Percentiles rank a stretch among this genome's conserved stretches.
These are phyloP conservation scores for Cucumis hystrix DNA, from an alignment of 306 rosid genomes.

Conservation along the genomic window DNA sequence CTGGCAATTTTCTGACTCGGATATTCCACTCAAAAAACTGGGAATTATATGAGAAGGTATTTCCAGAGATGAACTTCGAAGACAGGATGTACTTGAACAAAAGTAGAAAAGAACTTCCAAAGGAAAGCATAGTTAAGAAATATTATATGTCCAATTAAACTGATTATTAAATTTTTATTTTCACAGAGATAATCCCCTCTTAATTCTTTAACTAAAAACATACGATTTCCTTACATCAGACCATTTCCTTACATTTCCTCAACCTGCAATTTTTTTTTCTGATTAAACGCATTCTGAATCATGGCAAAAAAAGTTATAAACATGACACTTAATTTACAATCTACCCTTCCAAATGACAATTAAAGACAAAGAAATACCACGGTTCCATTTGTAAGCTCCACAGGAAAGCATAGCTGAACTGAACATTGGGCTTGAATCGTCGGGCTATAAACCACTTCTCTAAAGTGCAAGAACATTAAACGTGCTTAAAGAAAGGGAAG, in stretches of 20 bases:
- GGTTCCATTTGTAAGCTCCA: constrained; percentile 73
- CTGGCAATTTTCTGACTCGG: constrained; percentile 59
- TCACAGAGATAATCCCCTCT: too few species aligned
- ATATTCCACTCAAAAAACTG: constrained; percentile 27
- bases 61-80: too few species aligned
- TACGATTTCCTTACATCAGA: too few species aligned
- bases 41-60: too few species aligned
- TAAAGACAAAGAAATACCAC: constrained; percentile 34
- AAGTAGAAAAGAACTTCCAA: too few species aligned
- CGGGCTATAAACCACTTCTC: constrained; percentile 83
- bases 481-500: constrained; percentile 18
- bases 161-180: too few species aligned
- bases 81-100: too few species aligned
- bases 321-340: neutral
- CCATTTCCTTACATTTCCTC: constrained; percentile 37
- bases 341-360: constrained; percentile 6
- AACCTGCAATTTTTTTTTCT: constrained; percentile 26
- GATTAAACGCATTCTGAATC: neutral
- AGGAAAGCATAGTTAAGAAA: too few species aligned
- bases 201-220: too few species aligned
- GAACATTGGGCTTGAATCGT: constrained; percentile 97
- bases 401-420: constrained; percentile 87
- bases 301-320: neutral
- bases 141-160: too few species aligned
- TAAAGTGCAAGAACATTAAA: constrained; percentile 25